A percentile compares a stretch with the other conserved stretches of the same genome.
Evolutionary conservation across 768 basidiomycete genomes (phyloP).

Genomic region (Tricholoma matsutake): DNA sequence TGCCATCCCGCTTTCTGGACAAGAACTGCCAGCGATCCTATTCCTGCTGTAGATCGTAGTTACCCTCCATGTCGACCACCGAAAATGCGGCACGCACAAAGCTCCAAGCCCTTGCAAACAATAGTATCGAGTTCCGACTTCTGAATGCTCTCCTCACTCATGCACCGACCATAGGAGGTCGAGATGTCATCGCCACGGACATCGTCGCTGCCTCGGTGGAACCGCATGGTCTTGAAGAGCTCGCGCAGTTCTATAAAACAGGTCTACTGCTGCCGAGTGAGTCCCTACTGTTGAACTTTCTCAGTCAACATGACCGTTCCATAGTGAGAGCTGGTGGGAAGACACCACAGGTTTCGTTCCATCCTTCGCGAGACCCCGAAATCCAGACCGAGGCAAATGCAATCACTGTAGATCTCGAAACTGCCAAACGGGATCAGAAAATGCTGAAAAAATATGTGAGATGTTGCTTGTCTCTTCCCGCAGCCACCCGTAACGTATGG

Average conservation of each 20-base stretch:
- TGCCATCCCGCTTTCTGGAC: too few relatives aligned
- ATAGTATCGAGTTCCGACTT: neutral
- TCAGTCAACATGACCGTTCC: neutral
- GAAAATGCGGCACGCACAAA: neutral
- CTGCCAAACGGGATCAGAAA: neutral
- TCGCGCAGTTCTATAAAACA: constrained; percentile 1
- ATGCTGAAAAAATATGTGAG: neutral
- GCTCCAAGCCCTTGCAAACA: neutral
- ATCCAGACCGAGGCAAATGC: neutral
- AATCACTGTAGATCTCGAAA: neutral
- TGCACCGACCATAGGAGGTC: neutral
- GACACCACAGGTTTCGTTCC: neutral
- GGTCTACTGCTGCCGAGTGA: neutral
- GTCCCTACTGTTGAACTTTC: neutral
- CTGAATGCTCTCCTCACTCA: neutral
- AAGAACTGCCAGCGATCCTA: too few relatives aligned
- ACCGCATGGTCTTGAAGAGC: neutral
- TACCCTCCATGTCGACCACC: neutral
- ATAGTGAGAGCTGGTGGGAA: neutral
- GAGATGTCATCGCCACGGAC: neutral
- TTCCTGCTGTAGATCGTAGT: neutral
- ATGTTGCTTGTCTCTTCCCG: neutral
- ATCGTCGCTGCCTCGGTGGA: too few relatives aligned
- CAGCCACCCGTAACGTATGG: neutral
- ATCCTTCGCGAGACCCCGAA: neutral